A percentile compares a stretch with the other conserved stretches of the same genome.
phyloP scores from a whole-genome alignment of 2,329 filamentous ascomycete genomes.

The Arthrobotrys iridis region DNA sequence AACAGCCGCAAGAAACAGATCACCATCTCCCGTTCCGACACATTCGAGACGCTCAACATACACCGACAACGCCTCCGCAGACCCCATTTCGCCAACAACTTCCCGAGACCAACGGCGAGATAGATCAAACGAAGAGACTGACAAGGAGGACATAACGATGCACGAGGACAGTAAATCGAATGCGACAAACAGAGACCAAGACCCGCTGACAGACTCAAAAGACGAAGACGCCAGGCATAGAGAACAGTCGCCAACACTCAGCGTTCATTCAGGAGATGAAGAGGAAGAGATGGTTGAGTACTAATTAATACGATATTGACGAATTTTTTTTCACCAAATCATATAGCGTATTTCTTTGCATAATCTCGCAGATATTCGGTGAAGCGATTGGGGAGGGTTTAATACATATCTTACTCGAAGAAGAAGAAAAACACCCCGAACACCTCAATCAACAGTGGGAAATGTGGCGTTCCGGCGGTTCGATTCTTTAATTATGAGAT shows the following conservation, averaged over 20 bases:
- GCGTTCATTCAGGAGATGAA: slow-evolving; percentile 29
- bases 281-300: slow-evolving; percentile 54
- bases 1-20: slow-evolving; percentile 44
- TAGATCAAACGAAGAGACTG: neutral
- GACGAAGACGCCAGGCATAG: neutral
- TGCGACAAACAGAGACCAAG: neutral
- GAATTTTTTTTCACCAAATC: neutral
- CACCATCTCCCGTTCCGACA: slow-evolving; percentile 15
- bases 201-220: slow-evolving; percentile 22
- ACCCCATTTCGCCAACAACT: slow-evolving; percentile 8
- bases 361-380: neutral
- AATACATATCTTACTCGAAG: neutral
- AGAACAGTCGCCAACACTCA: slow-evolving; percentile 18
- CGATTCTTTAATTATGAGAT: neutral
- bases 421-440: too few relatives aligned
- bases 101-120: neutral
- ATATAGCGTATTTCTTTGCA: slow-evolving; percentile 7
- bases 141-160: slow-evolving; percentile 33
- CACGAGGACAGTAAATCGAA: neutral
- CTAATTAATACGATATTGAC: slow-evolving; percentile 23
- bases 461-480: slow-evolving; percentile 8
- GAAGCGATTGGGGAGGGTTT: neutral
- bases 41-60: neutral
- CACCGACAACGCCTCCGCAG: neutral
- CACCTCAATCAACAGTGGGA: neutral